A percentile compares a stretch with the other conserved stretches of the same genome.
Conservation (phyloP, 2,329 filamentous ascomycete species). For the Fonsecaea monophora region DNA sequence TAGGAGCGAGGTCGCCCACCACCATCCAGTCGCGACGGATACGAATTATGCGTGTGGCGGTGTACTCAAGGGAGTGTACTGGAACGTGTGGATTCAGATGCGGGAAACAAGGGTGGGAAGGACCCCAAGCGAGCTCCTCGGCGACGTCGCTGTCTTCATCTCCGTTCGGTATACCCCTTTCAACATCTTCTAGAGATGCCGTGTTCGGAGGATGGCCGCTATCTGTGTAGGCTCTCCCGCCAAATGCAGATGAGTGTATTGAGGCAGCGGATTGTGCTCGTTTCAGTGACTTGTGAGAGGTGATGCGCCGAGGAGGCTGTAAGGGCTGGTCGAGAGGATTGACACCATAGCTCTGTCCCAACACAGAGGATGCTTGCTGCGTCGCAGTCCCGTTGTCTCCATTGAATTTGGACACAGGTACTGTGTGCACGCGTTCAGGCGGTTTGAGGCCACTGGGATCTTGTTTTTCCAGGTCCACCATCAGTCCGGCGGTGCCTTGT, state of each 20-base stretch:
- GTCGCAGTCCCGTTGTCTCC: constrained; percentile 16
- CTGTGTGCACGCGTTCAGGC: constrained; percentile 26
- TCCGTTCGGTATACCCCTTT: constrained; percentile 22
- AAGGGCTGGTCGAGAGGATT: constrained; percentile 38
- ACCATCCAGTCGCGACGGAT: constrained; percentile 91
- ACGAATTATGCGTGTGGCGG: constrained; percentile 85
- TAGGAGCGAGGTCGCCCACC: constrained; percentile 85
- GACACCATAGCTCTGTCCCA: constrained; percentile 39
- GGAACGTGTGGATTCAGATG: constrained; percentile 93
- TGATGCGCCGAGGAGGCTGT: constrained; percentile 39
- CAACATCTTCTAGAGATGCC: constrained; percentile 37
- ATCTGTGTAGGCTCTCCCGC: constrained; percentile 39
- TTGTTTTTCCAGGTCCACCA: constrained; percentile 34
- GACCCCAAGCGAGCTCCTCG: constrained; percentile 84
- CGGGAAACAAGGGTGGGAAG: constrained; percentile 90
- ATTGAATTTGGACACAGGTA: constrained; percentile 35
- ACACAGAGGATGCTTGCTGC: constrained; percentile 30
- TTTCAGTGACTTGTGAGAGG: constrained; percentile 38
- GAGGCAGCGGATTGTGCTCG: constrained; percentile 52
- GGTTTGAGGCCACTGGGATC: constrained; percentile 29
- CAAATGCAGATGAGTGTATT: constrained; percentile 47
- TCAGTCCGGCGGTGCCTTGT: constrained; percentile 20
- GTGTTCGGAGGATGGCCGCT: constrained; percentile 39
- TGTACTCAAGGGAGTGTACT: constrained; percentile 73
- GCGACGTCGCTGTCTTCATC: constrained; percentile 66